These are phyloP conservation scores for Triangularia verruculosa DNA, from an alignment of 2,329 filamentous ascomycete species.

Conservation along the genomic window DNA sequence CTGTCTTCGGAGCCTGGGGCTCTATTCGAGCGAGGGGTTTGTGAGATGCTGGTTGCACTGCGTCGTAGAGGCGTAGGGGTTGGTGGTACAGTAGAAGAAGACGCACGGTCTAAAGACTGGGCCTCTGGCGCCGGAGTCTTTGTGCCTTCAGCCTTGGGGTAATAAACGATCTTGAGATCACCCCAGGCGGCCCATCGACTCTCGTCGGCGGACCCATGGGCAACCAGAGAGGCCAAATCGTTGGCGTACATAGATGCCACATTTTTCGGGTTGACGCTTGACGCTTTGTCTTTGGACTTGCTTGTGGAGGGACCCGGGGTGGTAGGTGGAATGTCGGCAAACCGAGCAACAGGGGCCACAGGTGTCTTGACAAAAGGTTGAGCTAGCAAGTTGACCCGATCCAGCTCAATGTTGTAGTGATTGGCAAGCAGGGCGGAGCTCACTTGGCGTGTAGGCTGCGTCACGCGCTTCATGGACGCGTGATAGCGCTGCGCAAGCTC, in stretches of 20 bases:
- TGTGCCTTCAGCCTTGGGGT: conserved; percentile 47
- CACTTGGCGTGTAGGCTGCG: conserved; percentile 62
- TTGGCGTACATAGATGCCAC: conserved; percentile 70
- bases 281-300: conserved; percentile 74
- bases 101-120: conserved; percentile 19
- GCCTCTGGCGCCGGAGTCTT: conserved; percentile 27
- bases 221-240: conserved; percentile 74
- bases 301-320: conserved; percentile 53
- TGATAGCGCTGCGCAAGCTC: conserved; percentile 91
- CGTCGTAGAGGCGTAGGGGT: conserved; percentile 76
- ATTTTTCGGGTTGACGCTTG: conserved; percentile 41
- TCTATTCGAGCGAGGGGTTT: conserved; percentile 41
- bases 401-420: conserved; percentile 77
- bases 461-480: conserved; percentile 75
- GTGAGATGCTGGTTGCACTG: conserved; percentile 54
- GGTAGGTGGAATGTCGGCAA: conserved; percentile 47
- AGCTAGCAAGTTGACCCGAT: conserved; percentile 81
- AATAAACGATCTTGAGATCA: conserved; percentile 77
- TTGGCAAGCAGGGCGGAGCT: conserved; percentile 73
- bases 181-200: conserved; percentile 73
- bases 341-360: conserved; percentile 44
- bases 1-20: conserved; percentile 38
- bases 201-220: conserved; percentile 47
- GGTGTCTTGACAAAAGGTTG: conserved; percentile 76
- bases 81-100: conserved; percentile 50